Evolutionary conservation across 805 yeast genomes (phyloP), one percentile per base, ranked within the genome.

Genomic region (Kuraishia borneana): DNA sequence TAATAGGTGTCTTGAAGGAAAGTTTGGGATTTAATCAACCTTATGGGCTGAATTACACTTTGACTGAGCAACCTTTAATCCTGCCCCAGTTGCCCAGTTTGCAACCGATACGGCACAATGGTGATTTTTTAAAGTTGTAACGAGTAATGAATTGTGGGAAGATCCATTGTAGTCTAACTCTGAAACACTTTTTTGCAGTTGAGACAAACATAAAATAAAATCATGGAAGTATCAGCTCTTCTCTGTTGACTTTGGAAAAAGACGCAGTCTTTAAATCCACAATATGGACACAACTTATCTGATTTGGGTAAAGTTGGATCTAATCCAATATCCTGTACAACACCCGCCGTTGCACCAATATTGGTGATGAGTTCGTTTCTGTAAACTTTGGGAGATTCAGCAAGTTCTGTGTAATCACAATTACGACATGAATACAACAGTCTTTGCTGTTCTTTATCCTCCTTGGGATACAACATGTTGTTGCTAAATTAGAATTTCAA

Each of bases 261-360:
- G 26, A 92, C 98, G 58, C 95, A 84, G 46, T 88, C 95, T 42
- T 76, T 75, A 39, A 82, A 80, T 45, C 73, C 78, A 59, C 99
- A 92, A 36, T 70, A 68, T 3, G 96, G 95, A 57, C 99, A 92
- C 47, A 83, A 88, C 51, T 83, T 83, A 55, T 89, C 92, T 2
- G 95, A 82, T 43, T 96, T 69, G 36, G 99, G 99, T 51, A 92
- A 76, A 2, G 98, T 92, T n/a, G 97, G 97, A 58, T 92, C 99
- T 18, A 79, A 68, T 1, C 96, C 96, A 44, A 92, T 83, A 56
- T 89, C 97, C 53, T 83, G 88, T 26, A 92, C 95, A 35, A 83
- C 95, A 47, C 97, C 97, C 1, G 97, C 97, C 2, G 96, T 89
- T 53, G 84, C 96, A 51, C 83, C 95, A 43, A 89, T 84, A 48